These are phyloP conservation scores for Platanthera zijinensis DNA, from an alignment of 106 monocot species.

Conservation along the genomic window DNA sequence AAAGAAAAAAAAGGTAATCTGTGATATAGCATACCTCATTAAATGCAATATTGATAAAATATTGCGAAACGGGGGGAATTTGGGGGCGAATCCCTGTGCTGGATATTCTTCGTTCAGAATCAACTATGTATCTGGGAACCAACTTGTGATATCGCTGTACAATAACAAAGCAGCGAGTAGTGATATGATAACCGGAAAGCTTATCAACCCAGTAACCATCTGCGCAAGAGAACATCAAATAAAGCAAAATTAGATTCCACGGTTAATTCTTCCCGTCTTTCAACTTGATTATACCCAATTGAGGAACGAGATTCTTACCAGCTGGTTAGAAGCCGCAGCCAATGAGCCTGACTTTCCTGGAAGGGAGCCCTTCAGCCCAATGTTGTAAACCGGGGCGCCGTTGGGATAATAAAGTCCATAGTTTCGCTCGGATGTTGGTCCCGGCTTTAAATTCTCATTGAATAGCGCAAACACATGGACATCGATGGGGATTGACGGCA, in stretches of 20 bases:
- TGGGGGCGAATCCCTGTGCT: background rate
- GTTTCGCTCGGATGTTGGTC: slow-evolving; percentile 82
- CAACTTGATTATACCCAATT: background rate
- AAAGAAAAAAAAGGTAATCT: background rate
- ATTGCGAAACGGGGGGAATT: too few relatives aligned
- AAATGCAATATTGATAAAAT: too few relatives aligned
- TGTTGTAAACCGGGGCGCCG: slow-evolving; percentile 65
- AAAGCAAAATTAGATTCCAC: background rate
- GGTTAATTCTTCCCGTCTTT: background rate
- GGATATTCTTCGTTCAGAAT: background rate
- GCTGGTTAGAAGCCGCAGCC: slow-evolving; percentile 9
- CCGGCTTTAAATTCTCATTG: slow-evolving; percentile 80
- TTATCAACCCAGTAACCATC: slow-evolving; percentile 7
- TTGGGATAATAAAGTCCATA: slow-evolving; percentile 87
- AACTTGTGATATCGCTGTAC: background rate
- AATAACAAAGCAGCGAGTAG: background rate
- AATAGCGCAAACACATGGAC: slow-evolving; percentile 80
- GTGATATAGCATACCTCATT: background rate
- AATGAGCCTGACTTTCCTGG: slow-evolving; percentile 21
- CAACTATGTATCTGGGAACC: background rate
- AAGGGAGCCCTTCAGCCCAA: slow-evolving; percentile 48
- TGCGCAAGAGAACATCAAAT: slow-evolving; percentile 1
- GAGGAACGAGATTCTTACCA: slow-evolving; percentile 30
- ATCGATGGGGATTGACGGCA: slow-evolving; percentile 57
- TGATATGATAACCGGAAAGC: background rate